Evolutionary conservation across 2,329 filamentous ascomycete genomes (phyloP).

Genomic region (Ophiosphaerella korrae): DNA sequence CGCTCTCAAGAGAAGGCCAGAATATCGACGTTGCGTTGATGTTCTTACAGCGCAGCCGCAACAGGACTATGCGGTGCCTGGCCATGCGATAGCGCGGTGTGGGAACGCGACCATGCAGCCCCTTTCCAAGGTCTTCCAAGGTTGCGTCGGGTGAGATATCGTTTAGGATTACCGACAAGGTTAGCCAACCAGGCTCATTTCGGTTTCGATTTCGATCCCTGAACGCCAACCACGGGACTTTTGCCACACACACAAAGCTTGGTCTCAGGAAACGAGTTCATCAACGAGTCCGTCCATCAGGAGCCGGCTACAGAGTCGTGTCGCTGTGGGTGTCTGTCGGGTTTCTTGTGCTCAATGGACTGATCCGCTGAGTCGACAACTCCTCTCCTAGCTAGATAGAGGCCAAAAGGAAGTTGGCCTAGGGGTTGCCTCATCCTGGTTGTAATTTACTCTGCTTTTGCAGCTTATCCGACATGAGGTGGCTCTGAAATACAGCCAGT

Average conservation of each 20-base stretch:
- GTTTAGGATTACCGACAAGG: conserved; percentile 26
- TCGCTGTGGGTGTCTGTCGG: background rate
- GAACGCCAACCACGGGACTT: background rate
- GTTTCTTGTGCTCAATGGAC: conserved; percentile 14
- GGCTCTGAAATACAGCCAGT: conserved; percentile 31
- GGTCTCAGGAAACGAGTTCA: too few species aligned
- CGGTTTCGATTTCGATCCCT: conserved; percentile 8
- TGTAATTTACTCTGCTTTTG: conserved; percentile 40
- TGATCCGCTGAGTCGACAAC: conserved; percentile 25
- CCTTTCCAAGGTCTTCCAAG: conserved; percentile 28
- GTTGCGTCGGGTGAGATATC: conserved; percentile 22
- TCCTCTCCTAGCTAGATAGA: conserved; percentile 19
- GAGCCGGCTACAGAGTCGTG: too few species aligned
- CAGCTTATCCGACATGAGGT: conserved; percentile 28
- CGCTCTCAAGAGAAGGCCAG: too few species aligned
- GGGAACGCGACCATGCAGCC: conserved; percentile 9
- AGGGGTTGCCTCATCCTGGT: conserved; percentile 25
- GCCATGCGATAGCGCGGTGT: background rate
- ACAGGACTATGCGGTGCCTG: background rate
- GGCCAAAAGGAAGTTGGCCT: conserved; percentile 8
- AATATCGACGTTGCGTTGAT: too few species aligned
- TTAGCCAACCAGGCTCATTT: conserved; percentile 36
- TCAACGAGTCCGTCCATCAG: background rate
- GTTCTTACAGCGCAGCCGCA: too few species aligned
- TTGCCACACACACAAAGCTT: too few species aligned